These are phyloP conservation scores for Taphrina flavorubra DNA, from an alignment of 1,139 yeast species.

Conservation along the genomic window DNA sequence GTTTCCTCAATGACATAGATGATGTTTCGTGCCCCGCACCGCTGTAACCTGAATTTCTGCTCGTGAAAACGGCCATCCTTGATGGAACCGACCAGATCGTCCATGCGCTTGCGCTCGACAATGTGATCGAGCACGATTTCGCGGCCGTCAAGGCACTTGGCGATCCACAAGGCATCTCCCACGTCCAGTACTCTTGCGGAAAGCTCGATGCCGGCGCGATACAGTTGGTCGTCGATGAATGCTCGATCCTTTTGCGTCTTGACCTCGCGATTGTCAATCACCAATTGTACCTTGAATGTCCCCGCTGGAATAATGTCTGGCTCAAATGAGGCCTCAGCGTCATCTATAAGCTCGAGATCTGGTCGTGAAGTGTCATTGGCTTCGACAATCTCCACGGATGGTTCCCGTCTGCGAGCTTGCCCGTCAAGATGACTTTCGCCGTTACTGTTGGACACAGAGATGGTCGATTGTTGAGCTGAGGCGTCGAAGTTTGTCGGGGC, in stretches of 20 bases:
- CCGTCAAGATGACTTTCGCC: not conserved
- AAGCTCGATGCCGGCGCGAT: constrained; percentile 57
- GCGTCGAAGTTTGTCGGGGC: not conserved
- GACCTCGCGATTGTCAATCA: constrained; percentile 84
- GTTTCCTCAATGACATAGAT: constrained; percentile 86
- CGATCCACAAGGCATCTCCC: constrained; percentile 93
- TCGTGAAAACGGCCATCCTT: constrained; percentile 83
- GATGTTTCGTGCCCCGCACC: constrained; percentile 69
- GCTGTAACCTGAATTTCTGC: constrained; percentile 76
- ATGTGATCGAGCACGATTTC: constrained; percentile 78
- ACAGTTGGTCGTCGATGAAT: constrained; percentile 65
- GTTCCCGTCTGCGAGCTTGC: not conserved
- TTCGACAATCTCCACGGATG: not conserved
- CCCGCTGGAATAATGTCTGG: constrained; percentile 49
- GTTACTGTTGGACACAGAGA: not conserved
- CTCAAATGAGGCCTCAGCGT: constrained; percentile 15
- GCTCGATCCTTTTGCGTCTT: constrained; percentile 65
- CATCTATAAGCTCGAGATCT: not conserved
- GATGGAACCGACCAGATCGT: constrained; percentile 82
- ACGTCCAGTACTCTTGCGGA: constrained; percentile 69
- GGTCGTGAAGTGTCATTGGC: not conserved
- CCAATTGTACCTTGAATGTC: constrained; percentile 63
- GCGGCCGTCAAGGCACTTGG: constrained; percentile 64
- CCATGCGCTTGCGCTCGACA: constrained; percentile 85
- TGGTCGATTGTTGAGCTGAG: not conserved